phyloP scores from a whole-genome alignment of 83 land plant species.

The Thuja plicata region DNA sequence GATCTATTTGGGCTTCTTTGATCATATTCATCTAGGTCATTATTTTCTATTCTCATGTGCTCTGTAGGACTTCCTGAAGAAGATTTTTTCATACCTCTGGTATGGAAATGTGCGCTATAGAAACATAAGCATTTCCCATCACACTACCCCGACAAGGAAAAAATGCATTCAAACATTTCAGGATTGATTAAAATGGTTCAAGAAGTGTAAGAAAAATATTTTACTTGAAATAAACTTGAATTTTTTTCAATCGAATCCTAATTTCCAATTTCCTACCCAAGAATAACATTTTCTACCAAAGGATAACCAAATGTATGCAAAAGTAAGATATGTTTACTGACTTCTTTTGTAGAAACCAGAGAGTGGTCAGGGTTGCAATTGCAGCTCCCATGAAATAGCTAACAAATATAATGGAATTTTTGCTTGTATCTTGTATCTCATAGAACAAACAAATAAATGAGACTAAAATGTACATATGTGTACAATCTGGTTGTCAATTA shows the following conservation, averaged over 20 bases:
- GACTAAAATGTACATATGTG: too few relatives aligned
- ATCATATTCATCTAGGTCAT: background rate
- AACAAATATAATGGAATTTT: too few relatives aligned
- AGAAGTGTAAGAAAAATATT: slow-evolving; percentile 41
- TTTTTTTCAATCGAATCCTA: slow-evolving; percentile 40
- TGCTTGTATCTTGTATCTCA: too few relatives aligned
- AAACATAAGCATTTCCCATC: too few relatives aligned
- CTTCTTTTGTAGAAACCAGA: too few relatives aligned
- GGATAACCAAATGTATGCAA: slow-evolving; percentile 68
- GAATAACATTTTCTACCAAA: slow-evolving; percentile 42
- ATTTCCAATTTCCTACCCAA: slow-evolving; percentile 29
- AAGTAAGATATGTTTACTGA: slow-evolving; percentile 12
- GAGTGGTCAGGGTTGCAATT: too few relatives aligned
- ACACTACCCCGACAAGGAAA: background rate
- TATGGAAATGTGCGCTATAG: slow-evolving; percentile 1
- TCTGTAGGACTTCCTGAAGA: slow-evolving; percentile 15
- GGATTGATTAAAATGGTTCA: slow-evolving; percentile 2
- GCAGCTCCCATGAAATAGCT: too few relatives aligned
- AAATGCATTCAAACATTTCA: slow-evolving; percentile 3
- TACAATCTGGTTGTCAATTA: too few relatives aligned
- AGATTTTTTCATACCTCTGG: background rate
- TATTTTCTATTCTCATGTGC: background rate
- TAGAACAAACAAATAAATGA: too few relatives aligned
- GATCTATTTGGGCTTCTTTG: slow-evolving; percentile 30
- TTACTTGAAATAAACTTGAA: slow-evolving; percentile 36